Percentiles rank a stretch among this genome's conserved stretches.
Evolutionary conservation across 148 eudicot genomes (phyloP).

Genomic region (Rhododendron henanense): DNA sequence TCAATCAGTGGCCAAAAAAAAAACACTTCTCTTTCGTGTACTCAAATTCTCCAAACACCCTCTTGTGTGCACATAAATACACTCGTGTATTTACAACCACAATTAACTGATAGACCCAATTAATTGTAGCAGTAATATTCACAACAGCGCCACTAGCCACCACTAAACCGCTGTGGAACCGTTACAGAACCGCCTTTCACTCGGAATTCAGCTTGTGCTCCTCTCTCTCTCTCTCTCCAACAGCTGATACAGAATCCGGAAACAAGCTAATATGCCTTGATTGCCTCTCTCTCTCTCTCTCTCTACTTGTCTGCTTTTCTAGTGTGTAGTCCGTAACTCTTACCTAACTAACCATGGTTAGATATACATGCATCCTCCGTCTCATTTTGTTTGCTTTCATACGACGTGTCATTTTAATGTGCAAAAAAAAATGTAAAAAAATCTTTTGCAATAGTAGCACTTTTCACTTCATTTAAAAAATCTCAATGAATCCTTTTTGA

Average conservation of each 20-base stretch:
- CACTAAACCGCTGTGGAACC: conserved; percentile 9
- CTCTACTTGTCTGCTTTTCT: conserved; percentile 21
- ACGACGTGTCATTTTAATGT: not conserved
- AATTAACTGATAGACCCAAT: not conserved
- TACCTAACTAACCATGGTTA: conserved; percentile 36
- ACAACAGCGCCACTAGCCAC: not conserved
- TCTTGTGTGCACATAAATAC: not conserved
- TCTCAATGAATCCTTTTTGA: too few species aligned
- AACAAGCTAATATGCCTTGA: conserved; percentile 15
- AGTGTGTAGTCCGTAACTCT: conserved; percentile 20
- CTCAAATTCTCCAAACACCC: conserved; percentile 2
- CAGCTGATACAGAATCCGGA: conserved; percentile 29
- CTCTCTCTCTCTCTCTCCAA: conserved; percentile 14
- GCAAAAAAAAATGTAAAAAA: too few species aligned
- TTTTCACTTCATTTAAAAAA: too few species aligned
- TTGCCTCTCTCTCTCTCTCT: not conserved
- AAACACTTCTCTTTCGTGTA: not conserved
- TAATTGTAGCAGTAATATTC: not conserved
- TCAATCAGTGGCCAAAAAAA: not conserved
- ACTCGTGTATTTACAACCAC: not conserved
- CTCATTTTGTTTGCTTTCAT: not conserved
- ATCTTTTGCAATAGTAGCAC: not conserved
- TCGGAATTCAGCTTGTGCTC: not conserved
- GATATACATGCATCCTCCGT: not conserved
- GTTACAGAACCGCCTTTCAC: conserved; percentile 10